Base-by-base conservation (phyloP, 148 eudicot genomes). In the Arctostaphylos glauca region DNA sequence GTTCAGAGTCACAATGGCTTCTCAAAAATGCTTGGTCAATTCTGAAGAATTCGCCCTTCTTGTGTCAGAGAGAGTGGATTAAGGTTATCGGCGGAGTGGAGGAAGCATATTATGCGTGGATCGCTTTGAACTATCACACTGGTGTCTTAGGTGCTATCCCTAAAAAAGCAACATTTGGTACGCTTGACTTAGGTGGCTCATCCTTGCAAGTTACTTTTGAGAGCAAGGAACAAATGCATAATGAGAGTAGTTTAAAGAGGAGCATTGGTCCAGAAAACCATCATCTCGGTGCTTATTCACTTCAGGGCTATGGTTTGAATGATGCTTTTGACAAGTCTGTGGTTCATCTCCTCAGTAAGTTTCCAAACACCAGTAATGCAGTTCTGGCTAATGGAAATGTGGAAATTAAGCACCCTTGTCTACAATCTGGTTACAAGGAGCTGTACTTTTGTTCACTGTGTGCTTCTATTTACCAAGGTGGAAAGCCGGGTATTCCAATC, bases 71-170 rank as follows among this genome's bases (percentile, higher is more conserved):
- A 84, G 96, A 94, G 78, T 93, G 96, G 98, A 92, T 97, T 43
- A 97, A 94, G 84, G 92, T 85, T 85, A 94, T 97, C 68, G 90
- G 88, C 82, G 99, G 99, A 79, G 90, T 82, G 89, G 99, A 97
- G 88, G 99, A 97, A 86, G 99, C 99, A 31, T 97, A 97, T 86
- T 97, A 88, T 90, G 99, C 98, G 80, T 97, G 99, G 99, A 92
- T 94, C 81, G 97, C 99, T 84, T 87, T 97, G 81, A 97, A 97
- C 83, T 90, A 94, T 88, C 94, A 97, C 82, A 90, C 89, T 19
- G 88, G 87, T 66, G 86, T 92, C 23, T 85, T 97, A 77, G 98
- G 97, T 53, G 85, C 95, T 47, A 78, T 88, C 10, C 96, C 98
- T 1, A 90, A 88, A 80, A 91, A 85, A 84, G 87, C 89, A 88